Percentiles rank a stretch among this genome's conserved stretches.
Evolutionary conservation across 2,329 filamentous ascomycete species (phyloP).

Genomic region (Chalaropsis ovoidea): DNA sequence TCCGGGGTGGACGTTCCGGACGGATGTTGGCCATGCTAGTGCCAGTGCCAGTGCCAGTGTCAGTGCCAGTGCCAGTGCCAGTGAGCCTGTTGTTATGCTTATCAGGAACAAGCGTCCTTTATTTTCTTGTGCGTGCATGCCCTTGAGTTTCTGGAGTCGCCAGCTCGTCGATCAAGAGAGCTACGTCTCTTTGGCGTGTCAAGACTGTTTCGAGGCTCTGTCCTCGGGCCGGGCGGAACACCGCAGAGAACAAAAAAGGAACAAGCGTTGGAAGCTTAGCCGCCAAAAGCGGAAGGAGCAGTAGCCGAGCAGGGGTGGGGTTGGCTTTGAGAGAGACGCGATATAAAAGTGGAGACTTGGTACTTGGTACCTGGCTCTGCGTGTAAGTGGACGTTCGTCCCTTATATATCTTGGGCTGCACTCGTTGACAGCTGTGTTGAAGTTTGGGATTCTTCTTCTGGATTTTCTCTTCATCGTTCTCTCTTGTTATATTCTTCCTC

Average conservation of each 20-base stretch:
- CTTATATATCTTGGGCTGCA: neutral
- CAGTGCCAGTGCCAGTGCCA: too few species aligned
- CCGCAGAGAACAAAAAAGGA: neutral
- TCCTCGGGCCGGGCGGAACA: neutral
- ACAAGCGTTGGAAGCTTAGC: slow-evolving; percentile 9
- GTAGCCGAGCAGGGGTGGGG: neutral
- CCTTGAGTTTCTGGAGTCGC: too few species aligned
- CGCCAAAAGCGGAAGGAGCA: slow-evolving; percentile 8
- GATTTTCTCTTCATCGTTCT: slow-evolving; percentile 6
- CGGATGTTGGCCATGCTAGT: too few species aligned
- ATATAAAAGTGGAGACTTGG: neutral
- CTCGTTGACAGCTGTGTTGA: too few species aligned
- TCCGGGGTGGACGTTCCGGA: too few species aligned
- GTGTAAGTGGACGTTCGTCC: neutral
- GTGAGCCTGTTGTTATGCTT: too few species aligned
- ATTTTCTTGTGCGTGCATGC: neutral
- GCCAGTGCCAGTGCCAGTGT: too few species aligned
- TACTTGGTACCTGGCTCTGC: neutral
- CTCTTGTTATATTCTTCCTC: slow-evolving; percentile 17
- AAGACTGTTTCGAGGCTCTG: slow-evolving; percentile 12
- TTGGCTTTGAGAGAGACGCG: slow-evolving; percentile 5
- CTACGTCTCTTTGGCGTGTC: slow-evolving; percentile 8
- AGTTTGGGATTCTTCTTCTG: neutral
- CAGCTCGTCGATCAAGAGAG: slow-evolving; percentile 2
- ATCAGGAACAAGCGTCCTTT: neutral